phyloP scores from a whole-genome alignment of 2,329 filamentous ascomycete species.

The Alternaria panax region DNA sequence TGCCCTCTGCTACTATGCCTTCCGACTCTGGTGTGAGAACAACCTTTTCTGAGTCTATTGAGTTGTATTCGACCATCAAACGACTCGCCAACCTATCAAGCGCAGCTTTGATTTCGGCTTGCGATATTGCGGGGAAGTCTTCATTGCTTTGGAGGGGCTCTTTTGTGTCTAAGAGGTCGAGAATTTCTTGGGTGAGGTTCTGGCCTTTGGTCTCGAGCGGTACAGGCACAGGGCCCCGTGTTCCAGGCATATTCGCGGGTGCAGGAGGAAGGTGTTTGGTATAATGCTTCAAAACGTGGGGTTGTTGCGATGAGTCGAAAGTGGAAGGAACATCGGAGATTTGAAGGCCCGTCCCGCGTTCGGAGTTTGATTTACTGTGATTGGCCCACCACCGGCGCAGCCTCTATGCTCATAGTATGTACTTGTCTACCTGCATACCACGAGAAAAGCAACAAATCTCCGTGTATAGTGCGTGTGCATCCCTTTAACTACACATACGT shows the following conservation, averaged over 20 bases:
- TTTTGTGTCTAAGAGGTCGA: constrained; percentile 68
- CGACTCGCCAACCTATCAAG: constrained; percentile 85
- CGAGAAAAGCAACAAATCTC: background rate
- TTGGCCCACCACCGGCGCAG: constrained; percentile 21
- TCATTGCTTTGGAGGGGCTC: constrained; percentile 61
- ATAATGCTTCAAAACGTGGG: constrained; percentile 27
- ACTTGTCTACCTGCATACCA: background rate
- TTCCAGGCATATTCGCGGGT: constrained; percentile 52
- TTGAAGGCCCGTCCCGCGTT: constrained; percentile 24
- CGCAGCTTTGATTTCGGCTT: constrained; percentile 76
- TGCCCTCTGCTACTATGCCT: constrained; percentile 67
- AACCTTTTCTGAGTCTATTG: constrained; percentile 79
- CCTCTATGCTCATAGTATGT: background rate
- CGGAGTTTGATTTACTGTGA: constrained; percentile 25
- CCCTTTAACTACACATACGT: background rate
- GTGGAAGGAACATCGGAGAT: constrained; percentile 30
- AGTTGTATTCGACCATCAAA: constrained; percentile 86
- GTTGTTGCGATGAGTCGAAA: constrained; percentile 38
- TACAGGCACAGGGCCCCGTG: constrained; percentile 58
- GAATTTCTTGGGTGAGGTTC: constrained; percentile 77
- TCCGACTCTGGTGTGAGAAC: constrained; percentile 81
- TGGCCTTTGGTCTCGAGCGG: constrained; percentile 48
- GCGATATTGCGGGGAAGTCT: constrained; percentile 56
- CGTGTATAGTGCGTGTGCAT: background rate
- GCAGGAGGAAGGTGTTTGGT: constrained; percentile 14